Evolutionary conservation across 2,329 filamentous ascomycete genomes (phyloP).

Genomic region (Paraphaeosphaeria minitans): DNA sequence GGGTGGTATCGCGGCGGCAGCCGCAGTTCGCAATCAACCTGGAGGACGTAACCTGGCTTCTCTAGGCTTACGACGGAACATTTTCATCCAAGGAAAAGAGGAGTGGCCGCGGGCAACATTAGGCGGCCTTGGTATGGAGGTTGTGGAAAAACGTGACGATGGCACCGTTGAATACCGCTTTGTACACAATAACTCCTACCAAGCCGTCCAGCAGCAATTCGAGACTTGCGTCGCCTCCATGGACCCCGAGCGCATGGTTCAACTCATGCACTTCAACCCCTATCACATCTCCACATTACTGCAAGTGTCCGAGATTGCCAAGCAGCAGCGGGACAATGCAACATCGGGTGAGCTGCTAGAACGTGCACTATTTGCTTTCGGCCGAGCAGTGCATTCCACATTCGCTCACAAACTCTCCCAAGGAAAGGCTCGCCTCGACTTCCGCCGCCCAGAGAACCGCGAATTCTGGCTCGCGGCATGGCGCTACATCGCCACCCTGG

Average conservation of each 20-base stretch:
- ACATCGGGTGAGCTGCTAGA: conserved; percentile 87
- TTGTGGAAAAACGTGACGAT: conserved; percentile 60
- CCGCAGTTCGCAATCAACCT: conserved; percentile 61
- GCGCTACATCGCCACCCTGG: conserved; percentile 83
- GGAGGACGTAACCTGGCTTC: conserved; percentile 68
- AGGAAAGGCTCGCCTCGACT: conserved; percentile 81
- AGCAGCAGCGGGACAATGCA: conserved; percentile 86
- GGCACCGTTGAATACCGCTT: conserved; percentile 77
- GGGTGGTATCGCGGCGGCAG: conserved; percentile 63
- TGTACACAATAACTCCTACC: conserved; percentile 75
- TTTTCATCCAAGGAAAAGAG: conserved; percentile 85
- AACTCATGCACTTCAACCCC: conserved; percentile 73
- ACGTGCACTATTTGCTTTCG: conserved; percentile 89
- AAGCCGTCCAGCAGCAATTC: conserved; percentile 76
- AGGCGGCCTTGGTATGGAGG: conserved; percentile 83
- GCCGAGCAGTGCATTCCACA: conserved; percentile 81
- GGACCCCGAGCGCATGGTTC: conserved; percentile 82
- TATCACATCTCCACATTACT: conserved; percentile 95
- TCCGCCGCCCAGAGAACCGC: conserved; percentile 81
- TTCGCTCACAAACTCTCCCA: conserved; percentile 77
- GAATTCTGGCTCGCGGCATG: conserved; percentile 92
- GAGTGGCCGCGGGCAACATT: conserved; percentile 81
- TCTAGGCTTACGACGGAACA: conserved; percentile 74
- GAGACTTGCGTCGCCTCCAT: conserved; percentile 78
- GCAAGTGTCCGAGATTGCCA: conserved; percentile 89